Evolutionary conservation across 192 early-diverging fungal genomes (phyloP).

Genomic region (Chytriomyces confervae): DNA sequence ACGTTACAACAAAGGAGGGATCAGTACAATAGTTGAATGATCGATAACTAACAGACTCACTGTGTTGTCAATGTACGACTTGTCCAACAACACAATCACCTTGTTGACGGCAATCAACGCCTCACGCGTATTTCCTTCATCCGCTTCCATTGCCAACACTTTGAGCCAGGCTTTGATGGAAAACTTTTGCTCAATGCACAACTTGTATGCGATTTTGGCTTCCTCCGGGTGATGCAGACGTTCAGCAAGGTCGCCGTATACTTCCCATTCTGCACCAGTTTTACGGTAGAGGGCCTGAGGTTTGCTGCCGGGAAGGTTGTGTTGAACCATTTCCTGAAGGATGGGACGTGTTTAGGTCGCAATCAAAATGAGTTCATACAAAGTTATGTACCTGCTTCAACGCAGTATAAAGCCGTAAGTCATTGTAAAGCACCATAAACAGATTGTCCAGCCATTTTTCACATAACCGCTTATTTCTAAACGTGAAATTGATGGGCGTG

Average conservation of each 20-base stretch:
- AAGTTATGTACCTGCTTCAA: conserved; percentile 69
- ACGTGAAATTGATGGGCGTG: conserved; percentile 65
- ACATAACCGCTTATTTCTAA: conserved; percentile 94
- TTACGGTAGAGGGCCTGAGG: conserved; percentile 73
- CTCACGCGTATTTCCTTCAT: conserved; percentile 79
- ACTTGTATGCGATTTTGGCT: conserved; percentile 89
- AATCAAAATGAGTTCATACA: conserved; percentile 5
- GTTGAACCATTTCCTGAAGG: conserved; percentile 78
- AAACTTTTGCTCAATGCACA: conserved; percentile 88
- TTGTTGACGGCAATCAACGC: conserved; percentile 82
- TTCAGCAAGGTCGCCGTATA: conserved; percentile 89
- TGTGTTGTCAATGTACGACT: conserved; percentile 89
- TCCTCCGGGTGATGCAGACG: conserved; percentile 87
- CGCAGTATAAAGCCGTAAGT: conserved; percentile 92
- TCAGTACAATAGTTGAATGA: neutral
- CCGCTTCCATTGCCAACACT: conserved; percentile 81
- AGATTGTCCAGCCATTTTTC: conserved; percentile 99
- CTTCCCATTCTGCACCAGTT: conserved; percentile 97
- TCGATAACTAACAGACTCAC: conserved; percentile 53
- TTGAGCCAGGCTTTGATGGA: conserved; percentile 89
- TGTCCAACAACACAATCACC: conserved; percentile 84
- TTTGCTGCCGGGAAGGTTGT: conserved; percentile 38
- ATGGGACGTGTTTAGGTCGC: conserved; percentile 15
- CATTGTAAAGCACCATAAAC: conserved; percentile 99
- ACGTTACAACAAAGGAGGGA: neutral